phyloP scores from a whole-genome alignment of 2,329 filamentous ascomycete genomes.

The Cytospora piceicola region DNA sequence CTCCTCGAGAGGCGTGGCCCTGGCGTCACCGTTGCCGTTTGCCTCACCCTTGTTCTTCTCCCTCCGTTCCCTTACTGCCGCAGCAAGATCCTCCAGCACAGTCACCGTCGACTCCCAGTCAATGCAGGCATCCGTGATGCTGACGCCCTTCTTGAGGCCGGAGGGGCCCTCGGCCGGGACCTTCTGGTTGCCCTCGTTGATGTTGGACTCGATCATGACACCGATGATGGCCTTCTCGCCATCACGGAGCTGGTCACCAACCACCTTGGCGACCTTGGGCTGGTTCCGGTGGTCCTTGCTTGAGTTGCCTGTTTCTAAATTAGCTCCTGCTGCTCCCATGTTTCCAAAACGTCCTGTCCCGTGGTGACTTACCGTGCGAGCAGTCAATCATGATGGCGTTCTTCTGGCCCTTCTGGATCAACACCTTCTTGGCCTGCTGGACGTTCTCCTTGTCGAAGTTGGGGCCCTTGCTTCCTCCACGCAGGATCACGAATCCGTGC shows the following conservation, averaged over 20 bases:
- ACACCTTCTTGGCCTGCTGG: constrained; percentile 73
- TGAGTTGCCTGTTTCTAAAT: constrained; percentile 72
- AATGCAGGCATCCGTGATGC: constrained; percentile 96
- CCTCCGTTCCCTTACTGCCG: constrained; percentile 78
- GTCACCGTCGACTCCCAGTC: constrained; percentile 84
- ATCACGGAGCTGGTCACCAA: constrained; percentile 83
- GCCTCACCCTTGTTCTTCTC: constrained; percentile 49
- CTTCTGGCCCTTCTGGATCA: constrained; percentile 81
- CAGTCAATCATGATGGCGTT: constrained; percentile 98
- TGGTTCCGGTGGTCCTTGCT: constrained; percentile 98
- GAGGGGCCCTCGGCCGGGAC: constrained; percentile 80
- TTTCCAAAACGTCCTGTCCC: neutral
- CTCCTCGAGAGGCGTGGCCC: constrained; percentile 56
- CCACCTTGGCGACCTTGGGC: constrained; percentile 81
- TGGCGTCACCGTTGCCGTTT: constrained; percentile 39
- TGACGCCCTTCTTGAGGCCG: constrained; percentile 83
- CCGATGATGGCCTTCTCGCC: constrained; percentile 90
- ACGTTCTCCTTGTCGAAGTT: constrained; percentile 92
- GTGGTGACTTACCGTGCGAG: constrained; percentile 74
- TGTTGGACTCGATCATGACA: constrained; percentile 99
- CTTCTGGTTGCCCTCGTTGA: constrained; percentile 89
- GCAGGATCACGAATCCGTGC: constrained; percentile 95
- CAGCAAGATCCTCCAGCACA: constrained; percentile 82
- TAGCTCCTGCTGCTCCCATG: constrained; percentile 25
- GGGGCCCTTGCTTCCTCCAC: constrained; percentile 87